Evolutionary conservation across 2,329 filamentous ascomycete species (phyloP), one percentile per base, ranked within the genome.

Genomic region (Paraphaeosphaeria sporulosa): DNA sequence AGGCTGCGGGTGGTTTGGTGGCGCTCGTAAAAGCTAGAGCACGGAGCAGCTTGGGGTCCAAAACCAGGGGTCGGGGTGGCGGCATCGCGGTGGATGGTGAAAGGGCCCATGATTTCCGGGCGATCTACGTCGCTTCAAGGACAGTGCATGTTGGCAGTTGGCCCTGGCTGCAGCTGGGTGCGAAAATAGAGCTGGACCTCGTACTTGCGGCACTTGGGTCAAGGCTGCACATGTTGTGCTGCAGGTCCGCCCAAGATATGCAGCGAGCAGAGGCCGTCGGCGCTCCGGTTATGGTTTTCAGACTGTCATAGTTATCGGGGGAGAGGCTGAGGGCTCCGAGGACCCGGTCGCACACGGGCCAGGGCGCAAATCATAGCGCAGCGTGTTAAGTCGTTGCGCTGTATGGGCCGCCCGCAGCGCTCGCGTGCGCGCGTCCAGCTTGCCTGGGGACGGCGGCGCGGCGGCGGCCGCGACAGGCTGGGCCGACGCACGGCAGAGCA

Each of bases 361-460:
- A 63, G 63, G 32, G 21, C 63, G 69, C 67, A 75, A 72, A 73
- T 74, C 71, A 72, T 70, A 69, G 58, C 59, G 66, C 57, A 61
- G 59, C 46, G 34, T 64, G 61, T 57, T 64, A 60, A 57, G 64
- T 66, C 65, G 64, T 62, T 55, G 59, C 38, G 15, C 38, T 40
- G 38, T 40, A 4, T 40, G 57, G 57, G 57, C 57, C 61, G 61
- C 59, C 44, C 61, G 58, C 65, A 62, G 47, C 42, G 43, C 42
- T 23, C 23, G 51, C 47, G 47, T 13, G 32, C 8, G 48, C n/a
- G 32, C 34, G 15, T 23, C 48, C 32, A 51, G 48, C 48, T 51
- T 23, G 48, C 48, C 1, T 25, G 27, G 32, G 19, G n/a, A 34
- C 27, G 49, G n/a, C 46, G 27, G 17, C 13, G 42, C 36, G 49